Conservation (phyloP, 2,329 filamentous ascomycete genomes). For the Botrytis paeoniae region DNA sequence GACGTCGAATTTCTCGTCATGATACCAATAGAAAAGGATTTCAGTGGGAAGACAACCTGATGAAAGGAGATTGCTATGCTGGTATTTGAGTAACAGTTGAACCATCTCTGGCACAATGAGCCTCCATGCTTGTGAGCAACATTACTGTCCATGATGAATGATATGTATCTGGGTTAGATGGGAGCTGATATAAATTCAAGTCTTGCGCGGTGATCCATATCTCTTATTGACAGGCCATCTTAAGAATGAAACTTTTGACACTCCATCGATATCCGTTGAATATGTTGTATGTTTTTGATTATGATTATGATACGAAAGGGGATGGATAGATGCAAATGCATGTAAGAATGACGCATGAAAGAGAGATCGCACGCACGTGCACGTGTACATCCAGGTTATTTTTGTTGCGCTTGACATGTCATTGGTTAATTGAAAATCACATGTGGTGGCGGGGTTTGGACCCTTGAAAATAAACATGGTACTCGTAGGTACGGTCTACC, state of each 20-base stretch:
- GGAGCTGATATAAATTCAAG: background rate
- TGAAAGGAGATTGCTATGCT: too few relatives aligned
- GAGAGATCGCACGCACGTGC: background rate
- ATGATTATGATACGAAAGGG: background rate
- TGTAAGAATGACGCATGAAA: background rate
- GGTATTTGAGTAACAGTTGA: too few relatives aligned
- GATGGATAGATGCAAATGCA: background rate
- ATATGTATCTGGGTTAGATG: background rate
- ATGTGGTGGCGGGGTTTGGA: background rate
- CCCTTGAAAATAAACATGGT: background rate
- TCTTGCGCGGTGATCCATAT: background rate
- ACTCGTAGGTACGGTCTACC: rapidly evolving
- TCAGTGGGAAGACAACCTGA: too few relatives aligned
- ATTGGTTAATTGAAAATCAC: background rate
- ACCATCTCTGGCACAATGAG: too few relatives aligned
- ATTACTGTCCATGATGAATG: too few relatives aligned
- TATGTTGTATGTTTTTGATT: background rate
- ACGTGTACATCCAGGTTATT: background rate
- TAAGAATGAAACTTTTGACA: background rate
- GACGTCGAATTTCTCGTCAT: too few relatives aligned
- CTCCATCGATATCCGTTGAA: too few relatives aligned
- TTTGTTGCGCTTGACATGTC: background rate
- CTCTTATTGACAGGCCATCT: background rate
- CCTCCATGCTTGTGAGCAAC: too few relatives aligned
- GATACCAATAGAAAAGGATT: too few relatives aligned